These are phyloP conservation scores for Curvularia lunata DNA, from an alignment of 2,329 filamentous ascomycete genomes.

Conservation along the genomic window DNA sequence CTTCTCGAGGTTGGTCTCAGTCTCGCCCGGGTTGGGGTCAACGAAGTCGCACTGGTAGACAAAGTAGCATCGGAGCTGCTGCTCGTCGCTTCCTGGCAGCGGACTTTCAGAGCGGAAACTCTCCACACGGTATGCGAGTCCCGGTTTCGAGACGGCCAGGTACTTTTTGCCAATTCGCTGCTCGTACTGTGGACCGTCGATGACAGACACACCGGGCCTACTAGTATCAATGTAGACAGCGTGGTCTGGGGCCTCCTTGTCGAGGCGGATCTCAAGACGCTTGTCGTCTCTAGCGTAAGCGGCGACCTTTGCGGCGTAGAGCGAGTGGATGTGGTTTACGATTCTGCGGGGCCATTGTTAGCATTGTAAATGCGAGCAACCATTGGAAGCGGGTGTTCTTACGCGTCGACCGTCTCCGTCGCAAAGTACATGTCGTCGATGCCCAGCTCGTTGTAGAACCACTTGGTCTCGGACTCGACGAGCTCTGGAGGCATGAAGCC, in stretches of 20 bases:
- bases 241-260: slow-evolving; percentile 93
- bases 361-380: slow-evolving; percentile 1
- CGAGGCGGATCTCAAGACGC: slow-evolving; percentile 89
- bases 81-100: slow-evolving; percentile 75
- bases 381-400: slow-evolving; percentile 20
- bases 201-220: slow-evolving; percentile 78
- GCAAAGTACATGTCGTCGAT: slow-evolving; percentile 99
- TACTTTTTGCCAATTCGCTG: slow-evolving; percentile 94
- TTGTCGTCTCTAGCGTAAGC: slow-evolving; percentile 93
- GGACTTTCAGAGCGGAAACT: slow-evolving; percentile 92
- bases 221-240: slow-evolving; percentile 99
- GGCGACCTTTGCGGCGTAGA: slow-evolving; percentile 96
- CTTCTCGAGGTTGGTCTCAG: slow-evolving; percentile 87
- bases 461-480: slow-evolving; percentile 83
- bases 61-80: slow-evolving; percentile 95
- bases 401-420: slow-evolving; percentile 80
- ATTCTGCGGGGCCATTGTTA: slow-evolving; percentile 58
- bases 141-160: slow-evolving; percentile 75
- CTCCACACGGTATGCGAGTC: slow-evolving; percentile 87
- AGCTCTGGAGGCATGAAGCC: slow-evolving; percentile 87
- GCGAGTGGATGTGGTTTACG: slow-evolving; percentile 90
- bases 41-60: slow-evolving; percentile 96
- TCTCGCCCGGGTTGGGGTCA: slow-evolving; percentile 71
- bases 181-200: slow-evolving; percentile 88
- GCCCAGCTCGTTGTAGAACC: slow-evolving; percentile 97